Evolutionary conservation across 2,329 filamentous ascomycete genomes (phyloP), one percentile per base, ranked within the genome.

Genomic region (Decorospora gaudefroyi): DNA sequence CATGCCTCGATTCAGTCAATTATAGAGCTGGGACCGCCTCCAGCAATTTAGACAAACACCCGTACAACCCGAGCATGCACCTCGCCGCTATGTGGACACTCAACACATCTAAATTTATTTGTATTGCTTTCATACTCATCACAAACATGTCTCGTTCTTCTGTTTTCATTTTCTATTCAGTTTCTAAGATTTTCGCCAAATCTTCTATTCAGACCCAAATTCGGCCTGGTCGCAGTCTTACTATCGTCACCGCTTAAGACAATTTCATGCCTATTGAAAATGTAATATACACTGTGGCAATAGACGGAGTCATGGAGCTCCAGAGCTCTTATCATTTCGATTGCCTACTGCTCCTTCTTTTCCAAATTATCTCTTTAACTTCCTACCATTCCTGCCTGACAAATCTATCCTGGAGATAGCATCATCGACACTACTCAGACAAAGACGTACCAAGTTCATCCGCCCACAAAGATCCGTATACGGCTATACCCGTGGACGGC

Each of bases 181-280:
- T 33, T 22, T 21, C 38, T 17, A 31, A n/a, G n/a, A n/a, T n/a
- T n/a, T n/a, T 40, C 18, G 16, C 23, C 27, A 18, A 28, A 22
- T 55, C 61, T 61, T 34, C 61, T 67, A 67, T 67, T 67, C 62
- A 68, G 42, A 62, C 57, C 65, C 62, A 32, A 59, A 65, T 61
- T 22, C 53, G 61, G 62, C 33, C 50, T 37, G 15, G 21, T 17
- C 8, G 29, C 13, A 23, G 57, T 65, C 43, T 60, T 49, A 58
- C 37, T 33, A 37, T 10, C 36, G 55, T 19, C 38, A 42, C 35
- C 29, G 46, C 53, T n/a, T n/a, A n/a, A n/a, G n/a, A n/a, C n/a
- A n/a, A n/a, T n/a, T n/a, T n/a, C n/a, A n/a, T n/a, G n/a, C 13
- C 30, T 51, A 50, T 53, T 55, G 39, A n/a, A 50, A 23, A 27